These are phyloP conservation scores for Mucor indicus DNA, from an alignment of 371 early-diverging fungal genomes.

Conservation along the genomic window DNA sequence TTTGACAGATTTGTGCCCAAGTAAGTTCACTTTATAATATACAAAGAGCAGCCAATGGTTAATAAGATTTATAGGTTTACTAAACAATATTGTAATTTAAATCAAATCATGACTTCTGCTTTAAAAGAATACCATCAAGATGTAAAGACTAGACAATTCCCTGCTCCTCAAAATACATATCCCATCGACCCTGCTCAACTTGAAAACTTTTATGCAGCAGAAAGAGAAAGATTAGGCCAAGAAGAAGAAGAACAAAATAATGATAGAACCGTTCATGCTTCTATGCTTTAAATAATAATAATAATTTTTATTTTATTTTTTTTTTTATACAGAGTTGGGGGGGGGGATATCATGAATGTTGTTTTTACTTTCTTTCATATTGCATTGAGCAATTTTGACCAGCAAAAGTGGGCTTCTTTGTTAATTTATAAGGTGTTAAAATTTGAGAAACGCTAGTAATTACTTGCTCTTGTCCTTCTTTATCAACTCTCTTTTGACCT, in stretches of 20 bases:
- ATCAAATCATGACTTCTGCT: slow-evolving; percentile 67
- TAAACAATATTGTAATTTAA: slow-evolving; percentile 82
- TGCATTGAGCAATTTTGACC: slow-evolving; percentile 36
- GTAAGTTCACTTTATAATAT: slow-evolving; percentile 18
- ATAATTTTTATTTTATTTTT: background rate
- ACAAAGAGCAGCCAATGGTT: background rate
- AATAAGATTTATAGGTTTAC: slow-evolving; percentile 64
- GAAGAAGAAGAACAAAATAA: slow-evolving; percentile 11
- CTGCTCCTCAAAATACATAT: slow-evolving; percentile 73
- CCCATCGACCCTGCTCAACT: slow-evolving; percentile 62
- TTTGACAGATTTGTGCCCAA: slow-evolving; percentile 82
- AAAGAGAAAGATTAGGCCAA: slow-evolving; percentile 15
- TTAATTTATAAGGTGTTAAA: slow-evolving; percentile 29
- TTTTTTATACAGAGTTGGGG: slow-evolving; percentile 1
- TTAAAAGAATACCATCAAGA: slow-evolving; percentile 70
- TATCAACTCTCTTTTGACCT: slow-evolving; percentile 30
- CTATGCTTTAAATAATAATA: slow-evolving; percentile 1
- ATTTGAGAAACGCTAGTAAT: slow-evolving; percentile 13
- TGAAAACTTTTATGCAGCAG: slow-evolving; percentile 42
- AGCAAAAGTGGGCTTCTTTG: slow-evolving; percentile 25
- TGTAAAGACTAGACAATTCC: slow-evolving; percentile 78
- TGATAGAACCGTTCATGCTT: slow-evolving; percentile 9
- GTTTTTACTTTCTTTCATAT: slow-evolving; percentile 26
- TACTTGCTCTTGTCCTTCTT: slow-evolving; percentile 22
- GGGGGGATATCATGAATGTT: background rate